Evolutionary conservation across 257 asterid genomes (phyloP).

Genomic region (Fraxinus cuspidata): DNA sequence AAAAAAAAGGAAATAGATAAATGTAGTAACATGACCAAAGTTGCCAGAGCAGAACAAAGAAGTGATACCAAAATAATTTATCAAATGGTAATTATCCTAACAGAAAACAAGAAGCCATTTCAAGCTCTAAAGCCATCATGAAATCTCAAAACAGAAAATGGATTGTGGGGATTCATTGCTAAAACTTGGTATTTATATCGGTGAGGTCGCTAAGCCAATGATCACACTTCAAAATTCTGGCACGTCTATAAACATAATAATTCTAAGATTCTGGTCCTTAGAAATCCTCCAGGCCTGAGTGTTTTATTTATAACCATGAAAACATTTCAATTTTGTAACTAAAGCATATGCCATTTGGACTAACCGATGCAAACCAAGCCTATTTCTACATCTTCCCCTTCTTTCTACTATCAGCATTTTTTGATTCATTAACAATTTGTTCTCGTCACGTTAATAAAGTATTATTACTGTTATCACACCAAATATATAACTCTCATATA

Average conservation of each 20-base stretch:
- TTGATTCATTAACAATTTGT: not conserved
- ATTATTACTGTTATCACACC: not conserved
- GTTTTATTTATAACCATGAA: not conserved
- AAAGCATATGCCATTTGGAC: not conserved
- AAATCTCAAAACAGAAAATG: not conserved
- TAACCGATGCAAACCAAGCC: conserved; percentile 4
- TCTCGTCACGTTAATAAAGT: not conserved
- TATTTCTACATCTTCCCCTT: not conserved
- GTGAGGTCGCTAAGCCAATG: not conserved
- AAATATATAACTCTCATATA: not conserved
- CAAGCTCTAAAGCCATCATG: not conserved
- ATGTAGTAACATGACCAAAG: not conserved
- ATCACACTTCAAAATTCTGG: not conserved
- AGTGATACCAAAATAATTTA: not conserved
- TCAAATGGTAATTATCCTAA: not conserved
- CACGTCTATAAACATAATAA: not conserved
- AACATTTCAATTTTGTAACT: conserved; percentile 8
- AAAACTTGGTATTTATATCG: conserved; percentile 1
- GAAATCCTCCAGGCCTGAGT: not conserved
- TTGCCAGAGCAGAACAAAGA: not conserved
- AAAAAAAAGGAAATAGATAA: conserved; percentile 22
- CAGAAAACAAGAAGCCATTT: conserved; percentile 17
- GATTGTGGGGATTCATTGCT: not conserved
- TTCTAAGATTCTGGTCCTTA: not conserved
- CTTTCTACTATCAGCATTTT: not conserved